phyloP scores from a whole-genome alignment of 1,284 basidiomycete species.

The Malassezia cuniculi region DNA sequence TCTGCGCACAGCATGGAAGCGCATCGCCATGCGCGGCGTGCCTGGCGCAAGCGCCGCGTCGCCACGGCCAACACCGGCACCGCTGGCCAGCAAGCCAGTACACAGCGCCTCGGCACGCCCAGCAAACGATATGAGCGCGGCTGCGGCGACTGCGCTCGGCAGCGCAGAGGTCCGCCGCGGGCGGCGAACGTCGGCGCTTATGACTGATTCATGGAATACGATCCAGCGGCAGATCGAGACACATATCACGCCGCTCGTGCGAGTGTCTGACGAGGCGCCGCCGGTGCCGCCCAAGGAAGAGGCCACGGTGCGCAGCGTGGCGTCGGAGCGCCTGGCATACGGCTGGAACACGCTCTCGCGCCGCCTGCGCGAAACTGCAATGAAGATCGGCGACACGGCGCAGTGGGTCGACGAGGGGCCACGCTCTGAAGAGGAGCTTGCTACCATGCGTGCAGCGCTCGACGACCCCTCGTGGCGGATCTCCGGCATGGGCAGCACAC shows the following conservation, averaged over 20 bases:
- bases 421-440: too few relatives aligned
- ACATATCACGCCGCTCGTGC: background rate
- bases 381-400: conserved; percentile 1
- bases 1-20: conserved; percentile 11
- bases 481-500: too few relatives aligned
- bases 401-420: conserved; percentile 7
- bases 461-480: too few relatives aligned
- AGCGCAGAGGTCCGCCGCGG: too few relatives aligned
- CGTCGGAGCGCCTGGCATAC: conserved; percentile 4
- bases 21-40: conserved; percentile 6
- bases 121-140: too few relatives aligned
- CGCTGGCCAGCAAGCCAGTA: too few relatives aligned
- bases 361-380: conserved; percentile 8
- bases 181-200: too few relatives aligned
- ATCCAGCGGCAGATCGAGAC: background rate
- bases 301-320: background rate
- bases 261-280: background rate
- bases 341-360: conserved; percentile 12
- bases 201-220: background rate
- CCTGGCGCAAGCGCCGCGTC: background rate
- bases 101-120: too few relatives aligned
- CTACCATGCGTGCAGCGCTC: too few relatives aligned
- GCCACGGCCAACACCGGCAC: too few relatives aligned
- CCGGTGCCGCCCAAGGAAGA: conserved; percentile 3
- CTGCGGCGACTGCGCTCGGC: too few relatives aligned